Evolutionary conservation across 2,329 filamentous ascomycete species (phyloP).

Genomic region (Arachnomyces sp.): DNA sequence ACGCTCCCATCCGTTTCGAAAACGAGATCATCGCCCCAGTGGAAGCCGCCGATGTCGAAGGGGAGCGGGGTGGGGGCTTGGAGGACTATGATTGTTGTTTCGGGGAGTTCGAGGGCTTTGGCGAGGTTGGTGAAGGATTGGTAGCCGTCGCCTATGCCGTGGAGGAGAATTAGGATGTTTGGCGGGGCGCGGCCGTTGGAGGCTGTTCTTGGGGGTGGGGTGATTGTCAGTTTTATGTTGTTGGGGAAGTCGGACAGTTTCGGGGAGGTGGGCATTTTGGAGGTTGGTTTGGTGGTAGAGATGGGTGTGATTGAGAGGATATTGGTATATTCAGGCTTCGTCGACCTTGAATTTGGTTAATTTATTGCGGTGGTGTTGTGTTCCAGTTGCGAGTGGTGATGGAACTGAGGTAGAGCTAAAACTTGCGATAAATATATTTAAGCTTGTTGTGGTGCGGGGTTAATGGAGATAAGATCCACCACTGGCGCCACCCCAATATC

Average conservation of each 20-base stretch:
- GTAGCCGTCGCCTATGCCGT: conserved; percentile 73
- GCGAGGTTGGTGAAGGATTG: conserved; percentile 61
- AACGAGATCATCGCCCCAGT: conserved; percentile 61
- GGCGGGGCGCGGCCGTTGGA: conserved; percentile 28
- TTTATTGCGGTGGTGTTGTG: too few relatives aligned
- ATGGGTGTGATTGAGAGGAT: too few relatives aligned
- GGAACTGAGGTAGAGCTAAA: too few relatives aligned
- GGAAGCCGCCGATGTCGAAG: conserved; percentile 57
- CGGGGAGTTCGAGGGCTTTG: conserved; percentile 60
- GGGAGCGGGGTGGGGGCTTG: conserved; percentile 63
- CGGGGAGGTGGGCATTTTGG: conserved; percentile 29
- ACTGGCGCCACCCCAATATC: too few relatives aligned
- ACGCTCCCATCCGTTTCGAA: conserved; percentile 41
- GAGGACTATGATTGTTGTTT: conserved; percentile 66
- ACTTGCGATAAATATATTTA: too few relatives aligned
- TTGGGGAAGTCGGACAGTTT: conserved; percentile 39
- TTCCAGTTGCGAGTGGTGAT: too few relatives aligned
- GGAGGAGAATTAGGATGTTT: conserved; percentile 71
- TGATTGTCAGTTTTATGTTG: conserved; percentile 31
- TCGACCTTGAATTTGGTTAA: conserved; percentile 8
- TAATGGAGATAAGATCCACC: too few relatives aligned
- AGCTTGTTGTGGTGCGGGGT: too few relatives aligned
- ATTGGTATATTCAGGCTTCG: conserved; percentile 4
- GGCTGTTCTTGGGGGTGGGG: conserved; percentile 29
- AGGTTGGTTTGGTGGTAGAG: too few relatives aligned